Conservation (phyloP, 495 filamentous ascomycete genomes). For the Xylaria palmicola region DNA sequence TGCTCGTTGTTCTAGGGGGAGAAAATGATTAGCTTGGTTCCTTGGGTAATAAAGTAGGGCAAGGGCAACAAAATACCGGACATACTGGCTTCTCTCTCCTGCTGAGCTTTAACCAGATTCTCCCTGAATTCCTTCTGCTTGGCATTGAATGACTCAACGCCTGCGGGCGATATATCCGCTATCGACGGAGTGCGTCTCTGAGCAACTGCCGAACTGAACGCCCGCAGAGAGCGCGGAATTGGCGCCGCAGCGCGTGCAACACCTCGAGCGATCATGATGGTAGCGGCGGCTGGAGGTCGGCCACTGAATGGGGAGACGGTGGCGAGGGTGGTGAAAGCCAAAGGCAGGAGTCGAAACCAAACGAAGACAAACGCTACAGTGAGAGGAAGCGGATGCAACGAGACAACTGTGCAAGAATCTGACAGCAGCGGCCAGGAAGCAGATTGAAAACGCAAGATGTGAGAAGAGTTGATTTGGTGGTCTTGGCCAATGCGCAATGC, state of each 20-base stretch:
- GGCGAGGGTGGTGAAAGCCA: too few species aligned
- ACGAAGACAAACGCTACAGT: not conserved
- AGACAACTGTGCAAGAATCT: not conserved
- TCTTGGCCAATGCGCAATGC: too few species aligned
- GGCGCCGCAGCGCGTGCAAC: slow-evolving; percentile 44
- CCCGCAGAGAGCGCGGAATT: slow-evolving; percentile 51
- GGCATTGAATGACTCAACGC: slow-evolving; percentile 69
- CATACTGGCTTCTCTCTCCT: slow-evolving; percentile 81
- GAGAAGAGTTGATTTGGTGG: not conserved
- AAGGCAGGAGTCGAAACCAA: not conserved
- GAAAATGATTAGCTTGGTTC: slow-evolving; percentile 19
- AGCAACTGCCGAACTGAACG: slow-evolving; percentile 59
- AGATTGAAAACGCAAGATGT: not conserved
- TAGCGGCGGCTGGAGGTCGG: slow-evolving; percentile 7
- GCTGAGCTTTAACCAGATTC: slow-evolving; percentile 71
- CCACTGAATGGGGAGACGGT: slow-evolving; percentile 8
- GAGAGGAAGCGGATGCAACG: too few species aligned
- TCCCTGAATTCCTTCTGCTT: slow-evolving; percentile 85
- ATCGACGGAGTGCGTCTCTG: slow-evolving; percentile 67
- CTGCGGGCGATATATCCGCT: slow-evolving; percentile 69
- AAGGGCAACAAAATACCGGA: slow-evolving; percentile 54
- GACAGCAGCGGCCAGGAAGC: not conserved
- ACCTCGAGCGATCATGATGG: slow-evolving; percentile 36
- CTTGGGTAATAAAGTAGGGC: not conserved
- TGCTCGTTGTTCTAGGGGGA: slow-evolving; percentile 51